Percentiles rank a stretch among this genome's conserved stretches.
Evolutionary conservation across 2,329 filamentous ascomycete genomes (phyloP).

Genomic region (Aspergillus luchuensis): DNA sequence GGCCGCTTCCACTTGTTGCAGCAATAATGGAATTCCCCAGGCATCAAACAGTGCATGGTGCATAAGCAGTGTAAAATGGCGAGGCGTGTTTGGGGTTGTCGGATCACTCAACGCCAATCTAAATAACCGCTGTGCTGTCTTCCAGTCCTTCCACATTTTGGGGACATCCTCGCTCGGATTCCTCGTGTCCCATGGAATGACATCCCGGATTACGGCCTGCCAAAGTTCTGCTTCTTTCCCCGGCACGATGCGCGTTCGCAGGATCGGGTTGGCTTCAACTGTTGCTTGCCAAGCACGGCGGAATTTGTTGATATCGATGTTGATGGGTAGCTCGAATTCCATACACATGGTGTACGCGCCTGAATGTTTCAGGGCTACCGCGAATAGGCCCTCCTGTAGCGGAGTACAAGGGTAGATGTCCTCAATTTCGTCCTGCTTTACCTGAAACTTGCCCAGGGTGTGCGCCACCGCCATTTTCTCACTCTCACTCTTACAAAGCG

Average conservation of each 20-base stretch:
- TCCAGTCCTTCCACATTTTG: neutral
- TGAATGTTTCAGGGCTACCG: slow-evolving; percentile 18
- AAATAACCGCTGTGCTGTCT: neutral
- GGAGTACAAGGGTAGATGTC: slow-evolving; percentile 29
- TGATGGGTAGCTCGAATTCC: slow-evolving; percentile 16
- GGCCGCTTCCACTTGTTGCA: neutral
- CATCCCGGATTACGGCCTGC: slow-evolving; percentile 6
- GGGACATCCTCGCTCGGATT: neutral
- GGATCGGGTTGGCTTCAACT: slow-evolving; percentile 15
- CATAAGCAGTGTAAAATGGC: neutral
- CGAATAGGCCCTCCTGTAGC: slow-evolving; percentile 30
- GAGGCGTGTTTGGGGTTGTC: no score
- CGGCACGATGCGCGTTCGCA: slow-evolving; percentile 11
- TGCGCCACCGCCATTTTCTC: neutral
- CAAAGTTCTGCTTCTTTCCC: neutral
- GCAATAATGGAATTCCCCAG: neutral
- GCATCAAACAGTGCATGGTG: neutral
- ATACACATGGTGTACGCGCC: slow-evolving; percentile 6
- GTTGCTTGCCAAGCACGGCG: slow-evolving; percentile 18
- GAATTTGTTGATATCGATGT: slow-evolving; percentile 10
- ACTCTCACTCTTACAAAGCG: neutral
- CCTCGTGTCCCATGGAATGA: neutral
- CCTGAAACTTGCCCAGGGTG: neutral
- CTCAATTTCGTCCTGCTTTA: slow-evolving; percentile 15
- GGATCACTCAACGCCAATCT: neutral